Conservation (phyloP, 805 yeast genomes). For the Hyphopichia homilentoma region DNA sequence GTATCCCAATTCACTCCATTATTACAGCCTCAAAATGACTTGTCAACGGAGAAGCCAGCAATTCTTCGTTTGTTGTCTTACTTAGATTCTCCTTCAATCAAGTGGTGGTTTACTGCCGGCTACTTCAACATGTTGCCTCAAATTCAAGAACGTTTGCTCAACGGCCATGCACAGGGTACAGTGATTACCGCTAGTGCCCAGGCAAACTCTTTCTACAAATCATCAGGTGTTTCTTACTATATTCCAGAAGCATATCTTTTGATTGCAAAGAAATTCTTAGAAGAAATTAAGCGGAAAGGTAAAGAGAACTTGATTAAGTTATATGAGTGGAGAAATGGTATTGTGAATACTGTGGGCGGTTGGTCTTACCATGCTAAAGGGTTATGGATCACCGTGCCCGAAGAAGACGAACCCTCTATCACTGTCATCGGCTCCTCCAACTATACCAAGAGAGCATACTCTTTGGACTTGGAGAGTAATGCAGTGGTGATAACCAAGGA, state of each 20-base stretch:
- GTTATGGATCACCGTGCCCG: constrained; percentile 70
- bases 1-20: constrained; percentile 89
- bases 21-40: constrained; percentile 49
- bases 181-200: constrained; percentile 90
- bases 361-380: constrained; percentile 99
- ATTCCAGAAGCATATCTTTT: constrained; percentile 85
- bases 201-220: constrained; percentile 89
- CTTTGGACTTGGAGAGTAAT: constrained; percentile 84
- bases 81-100: constrained; percentile 49
- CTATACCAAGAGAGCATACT: constrained; percentile 86
- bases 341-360: constrained; percentile 75
- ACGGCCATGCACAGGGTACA: constrained; percentile 56
- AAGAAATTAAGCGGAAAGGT: constrained; percentile 41
- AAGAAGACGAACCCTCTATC: constrained; percentile 56
- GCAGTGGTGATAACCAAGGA: constrained; percentile 76
- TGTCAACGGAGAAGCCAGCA: constrained; percentile 79
- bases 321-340: constrained; percentile 84
- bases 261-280: constrained; percentile 65
- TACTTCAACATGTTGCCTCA: constrained; percentile 88
- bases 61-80: constrained; percentile 58
- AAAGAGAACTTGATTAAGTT: constrained; percentile 49
- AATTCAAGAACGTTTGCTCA: constrained; percentile 55
- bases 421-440: constrained; percentile 92
- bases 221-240: constrained; percentile 74
- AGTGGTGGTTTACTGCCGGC: constrained; percentile 93